Base-by-base conservation (phyloP, 2,329 filamentous ascomycete genomes). In the Trichoderma sp. region DNA sequence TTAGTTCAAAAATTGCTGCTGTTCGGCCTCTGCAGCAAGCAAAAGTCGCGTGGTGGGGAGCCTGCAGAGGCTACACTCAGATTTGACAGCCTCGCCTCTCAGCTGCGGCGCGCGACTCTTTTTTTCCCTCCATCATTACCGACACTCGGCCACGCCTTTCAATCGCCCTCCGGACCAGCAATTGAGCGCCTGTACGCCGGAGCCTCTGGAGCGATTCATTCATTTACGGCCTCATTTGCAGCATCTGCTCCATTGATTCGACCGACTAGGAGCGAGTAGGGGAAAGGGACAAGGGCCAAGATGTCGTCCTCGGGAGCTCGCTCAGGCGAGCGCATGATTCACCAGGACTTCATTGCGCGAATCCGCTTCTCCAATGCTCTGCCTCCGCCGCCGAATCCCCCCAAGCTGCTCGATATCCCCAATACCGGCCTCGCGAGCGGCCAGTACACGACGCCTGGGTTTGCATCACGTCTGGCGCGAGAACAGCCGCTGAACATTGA, bases 291-390 rank as follows among this genome's bases (percentile, higher is more conserved):
- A n/a, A 62, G 43, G 43, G n/a, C 55, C 55, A 64, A 67, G 32
- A 81, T 81, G 80, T 78, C 80, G 62, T 80, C 80, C 71, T 77
- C 79, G 20, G 78, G 76, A 73, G 75, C 79, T 76, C 82, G 82
- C 76, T 78, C 81, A 74, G 85, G 86, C 80, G 87, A 88, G 81
- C 87, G 88, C 80, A 86, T 88, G 78, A 86, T 91, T 77, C 94
- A 97, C 80, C 96, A 99, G 84, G 96, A 99, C 83, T 98, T 98
- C 83, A 97, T 99, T 80, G 95, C 95, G 74, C 92, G 95, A 77
- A 93, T 98, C 79, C 90, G 96, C 82, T 99, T 97, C 82, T 94
- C 94, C 78, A 99, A 99, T 89, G 92, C 94, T 76, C 90, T 99
- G 17, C 96, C 96, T 74, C 95, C 96, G 74, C 96, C 96, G 69